Evolutionary conservation across 2,329 filamentous ascomycete species (phyloP), one percentile per base, ranked within the genome.

Genomic region (Trichoderma atroviride): DNA sequence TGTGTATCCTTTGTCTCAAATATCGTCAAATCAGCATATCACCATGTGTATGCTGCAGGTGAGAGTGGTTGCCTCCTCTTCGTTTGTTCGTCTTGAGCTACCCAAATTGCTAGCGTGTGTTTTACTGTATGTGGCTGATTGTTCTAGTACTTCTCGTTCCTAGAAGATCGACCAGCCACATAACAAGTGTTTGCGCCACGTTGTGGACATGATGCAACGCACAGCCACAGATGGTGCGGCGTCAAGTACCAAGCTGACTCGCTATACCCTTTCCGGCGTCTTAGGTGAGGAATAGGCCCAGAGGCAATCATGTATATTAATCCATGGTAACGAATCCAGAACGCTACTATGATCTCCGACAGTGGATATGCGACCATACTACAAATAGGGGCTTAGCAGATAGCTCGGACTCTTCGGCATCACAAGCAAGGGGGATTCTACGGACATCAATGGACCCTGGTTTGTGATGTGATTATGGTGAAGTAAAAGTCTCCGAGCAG

Each of bases 51-150:
- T 60, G 29, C 14, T 55, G 43, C 29, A 47, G 33, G 61, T 61
- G 22, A 61, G 56, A 66, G 60, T 62, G 43, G 60, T 14, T 65
- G 68, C 56, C 53, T 52, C 67, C 58, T 59, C 55, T 50, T 13
- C n/a, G 29, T 43, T 61, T 52, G 27, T 47, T 37, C 29, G 33
- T 61, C 56, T 31, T 22, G 24, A 47, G n/a, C 14, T 65, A 55
- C 50, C 14, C 11, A 43, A 40, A 31, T 60, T 27, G 27, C n/a
- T 50, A 53, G 43, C 40, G 65, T 43, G 59, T 64, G 40, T 31
- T 55, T 47, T 52, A n/a, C n/a, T n/a, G n/a, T n/a, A 31, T 40
- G 35, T 33, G 40, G 40, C 47, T 43, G 9, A 1, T 68, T 11
- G 37, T 11, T 4, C 35, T 40, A 16, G 1, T 40, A 16, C 43